Base-by-base conservation (phyloP, 2,329 filamentous ascomycete species). In the Ophiostoma quercus region DNA sequence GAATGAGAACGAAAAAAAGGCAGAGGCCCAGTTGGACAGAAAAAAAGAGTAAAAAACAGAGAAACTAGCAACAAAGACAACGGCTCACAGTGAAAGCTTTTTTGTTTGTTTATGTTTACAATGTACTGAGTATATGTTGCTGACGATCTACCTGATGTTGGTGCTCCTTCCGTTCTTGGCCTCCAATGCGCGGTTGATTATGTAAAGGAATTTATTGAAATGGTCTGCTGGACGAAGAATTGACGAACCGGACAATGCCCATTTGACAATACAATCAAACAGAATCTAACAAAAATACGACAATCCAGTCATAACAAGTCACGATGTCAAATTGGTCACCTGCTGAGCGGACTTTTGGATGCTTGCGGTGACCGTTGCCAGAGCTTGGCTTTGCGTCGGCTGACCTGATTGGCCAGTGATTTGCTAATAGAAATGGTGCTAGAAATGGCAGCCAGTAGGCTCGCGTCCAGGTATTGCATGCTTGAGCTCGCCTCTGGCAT, bases 341-440 rank as follows among this genome's bases (percentile, higher is more conserved):
- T 69, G 70, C 29, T 25, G 70, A 69, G 67, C 12, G 54, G 25
- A 57, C 51, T 57, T 57, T 57, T 57, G 51, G 51, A 57, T 54
- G 54, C 47, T 67, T 70, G 69, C 69, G 60, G 66, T 66, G 43
- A 57, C 41, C 7, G 32, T 19, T 41, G 63, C 63, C 12, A 43
- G 63, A 39, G 39, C 22, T 43, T 43, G 37, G 39, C 29, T 39
- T 22, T 32, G 54, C 16, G 29, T 29, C 34, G 25, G 57, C 57
- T 32, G 57, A 62, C 25, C 57, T 66, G 1, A 72, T 73, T 73
- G 71, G 72, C 70, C 25, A 62, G 32, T 22, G 71, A 73, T 72
- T 72, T 71, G 72, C 70, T 73, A 73, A 73, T 73, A 32, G 69
- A 68, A 72, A 70, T 34, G n/a, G 22, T 47, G 11, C 34, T 34